Base-by-base conservation (phyloP, 2,329 filamentous ascomycete genomes). In the Penicillium palitans region DNA sequence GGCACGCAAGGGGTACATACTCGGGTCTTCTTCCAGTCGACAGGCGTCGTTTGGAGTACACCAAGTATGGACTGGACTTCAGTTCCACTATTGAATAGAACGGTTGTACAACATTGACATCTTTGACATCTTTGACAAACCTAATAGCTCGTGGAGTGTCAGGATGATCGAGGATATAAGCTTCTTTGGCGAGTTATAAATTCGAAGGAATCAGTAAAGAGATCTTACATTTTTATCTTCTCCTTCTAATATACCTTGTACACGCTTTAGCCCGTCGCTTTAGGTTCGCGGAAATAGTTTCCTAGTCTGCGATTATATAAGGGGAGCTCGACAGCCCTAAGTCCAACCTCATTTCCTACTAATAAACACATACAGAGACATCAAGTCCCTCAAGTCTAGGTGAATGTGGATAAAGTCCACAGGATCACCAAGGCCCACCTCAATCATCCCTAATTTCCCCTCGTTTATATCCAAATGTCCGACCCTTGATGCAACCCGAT, bases 1-100 rank as follows among this genome's bases (percentile, higher is more conserved):
- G 17, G 12, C 29, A 58, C 8, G 65, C 60, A 67, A 67, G 65
- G 63, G 60, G 60, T 42, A 12, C 60, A 67, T 67, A 33, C 61
- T 50, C 39, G 44, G 29, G 29, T 7, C 15, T 7, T n/a, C 12
- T 17, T 45, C 5, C 17, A 45, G 27, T 29, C 10, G 44, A 41
- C 49, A 4, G 41, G n/a, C n/a, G 39, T 37, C 15, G 53, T 37
- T 24, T 19, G 12, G 13, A 33, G 12, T 27, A 48, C 44, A 25
- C 27, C 25, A 6, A 13, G 12, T 17, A 19, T 19, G 10, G 15
- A 15, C 2, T 40, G 31, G 13, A 33, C 4, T 33, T 13, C 3
- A 21, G 27, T 40, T 25, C 27, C 13, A 13, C 4, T 21, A 24
- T 21, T 41, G 40, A 10, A 17, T 17, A n/a, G 24, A 27, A 3